phyloP scores from a whole-genome alignment of 2,329 filamentous ascomycete genomes.

The Trichoderma sp. region DNA sequence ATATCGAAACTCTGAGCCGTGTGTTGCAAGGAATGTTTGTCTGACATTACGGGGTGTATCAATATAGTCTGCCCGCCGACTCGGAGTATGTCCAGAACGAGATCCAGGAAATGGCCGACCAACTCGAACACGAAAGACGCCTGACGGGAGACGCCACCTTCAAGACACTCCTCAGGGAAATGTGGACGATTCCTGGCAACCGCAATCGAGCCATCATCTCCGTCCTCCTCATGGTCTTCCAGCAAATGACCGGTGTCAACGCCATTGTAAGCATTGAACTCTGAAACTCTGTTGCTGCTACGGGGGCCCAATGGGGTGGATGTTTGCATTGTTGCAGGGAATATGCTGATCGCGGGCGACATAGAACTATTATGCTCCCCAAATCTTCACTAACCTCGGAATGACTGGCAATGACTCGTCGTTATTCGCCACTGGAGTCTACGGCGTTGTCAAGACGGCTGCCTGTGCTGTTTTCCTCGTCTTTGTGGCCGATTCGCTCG shows the following conservation, averaged over 20 bases:
- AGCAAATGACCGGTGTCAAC: constrained; percentile 67
- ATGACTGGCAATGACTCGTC: constrained; percentile 53
- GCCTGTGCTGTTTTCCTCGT: constrained; percentile 62
- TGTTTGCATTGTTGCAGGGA: neutral
- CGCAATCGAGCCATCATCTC: constrained; percentile 63
- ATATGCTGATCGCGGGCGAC: neutral
- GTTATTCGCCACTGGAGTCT: constrained; percentile 71
- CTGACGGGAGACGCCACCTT: constrained; percentile 51
- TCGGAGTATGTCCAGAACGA: constrained; percentile 57
- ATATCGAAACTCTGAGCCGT: neutral
- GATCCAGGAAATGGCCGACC: constrained; percentile 57
- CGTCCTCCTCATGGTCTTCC: constrained; percentile 60
- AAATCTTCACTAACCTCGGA: constrained; percentile 65
- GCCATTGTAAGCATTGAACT: constrained; percentile 43
- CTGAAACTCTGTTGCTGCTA: constrained; percentile 31
- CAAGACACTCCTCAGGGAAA: constrained; percentile 61
- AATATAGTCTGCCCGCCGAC: constrained; percentile 47
- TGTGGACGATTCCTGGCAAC: constrained; percentile 59
- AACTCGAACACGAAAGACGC: constrained; percentile 60
- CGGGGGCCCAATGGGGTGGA: neutral
- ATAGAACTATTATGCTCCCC: constrained; percentile 64
- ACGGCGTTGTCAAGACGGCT: constrained; percentile 67
- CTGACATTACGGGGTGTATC: neutral
- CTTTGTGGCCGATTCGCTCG: constrained; percentile 66
- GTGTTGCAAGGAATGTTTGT: neutral